Percentiles rank a stretch among this genome's conserved stretches.
phyloP scores from a whole-genome alignment of 345 rosid genomes.

The Corymbia maculata region DNA sequence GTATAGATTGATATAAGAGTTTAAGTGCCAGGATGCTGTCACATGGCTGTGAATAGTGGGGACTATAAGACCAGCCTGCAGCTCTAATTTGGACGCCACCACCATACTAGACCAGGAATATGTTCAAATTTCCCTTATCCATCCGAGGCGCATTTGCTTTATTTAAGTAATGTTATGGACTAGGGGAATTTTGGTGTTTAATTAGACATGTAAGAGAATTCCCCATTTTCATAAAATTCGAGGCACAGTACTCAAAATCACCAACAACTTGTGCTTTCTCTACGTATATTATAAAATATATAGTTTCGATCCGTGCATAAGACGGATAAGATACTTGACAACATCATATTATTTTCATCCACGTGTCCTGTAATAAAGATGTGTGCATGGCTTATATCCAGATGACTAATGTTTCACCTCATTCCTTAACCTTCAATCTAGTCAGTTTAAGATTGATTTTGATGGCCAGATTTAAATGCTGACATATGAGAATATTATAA shows the following conservation, averaged over 20 bases:
- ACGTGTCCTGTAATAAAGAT: too few relatives aligned
- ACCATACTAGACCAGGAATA: background rate
- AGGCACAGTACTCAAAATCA: background rate
- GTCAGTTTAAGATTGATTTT: too few relatives aligned
- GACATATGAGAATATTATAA: too few relatives aligned
- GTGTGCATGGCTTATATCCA: too few relatives aligned
- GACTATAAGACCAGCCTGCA: background rate
- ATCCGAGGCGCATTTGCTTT: background rate
- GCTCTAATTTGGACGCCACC: background rate
- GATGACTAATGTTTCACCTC: too few relatives aligned
- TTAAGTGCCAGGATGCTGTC: background rate
- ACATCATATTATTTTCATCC: too few relatives aligned
- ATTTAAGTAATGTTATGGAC: background rate
- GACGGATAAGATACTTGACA: too few relatives aligned
- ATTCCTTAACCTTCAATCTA: too few relatives aligned
- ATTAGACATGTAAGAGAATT: background rate
- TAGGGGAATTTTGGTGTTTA: background rate
- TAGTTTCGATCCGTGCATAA: too few relatives aligned
- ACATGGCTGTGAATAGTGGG: background rate
- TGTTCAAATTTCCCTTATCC: background rate
- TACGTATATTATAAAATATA: too few relatives aligned
- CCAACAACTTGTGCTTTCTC: background rate
- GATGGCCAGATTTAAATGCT: too few relatives aligned
- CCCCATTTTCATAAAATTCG: background rate
- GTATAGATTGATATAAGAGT: background rate